Base-by-base conservation (phyloP, 1,139 yeast genomes). In the Yamadazyma buinensis region DNA sequence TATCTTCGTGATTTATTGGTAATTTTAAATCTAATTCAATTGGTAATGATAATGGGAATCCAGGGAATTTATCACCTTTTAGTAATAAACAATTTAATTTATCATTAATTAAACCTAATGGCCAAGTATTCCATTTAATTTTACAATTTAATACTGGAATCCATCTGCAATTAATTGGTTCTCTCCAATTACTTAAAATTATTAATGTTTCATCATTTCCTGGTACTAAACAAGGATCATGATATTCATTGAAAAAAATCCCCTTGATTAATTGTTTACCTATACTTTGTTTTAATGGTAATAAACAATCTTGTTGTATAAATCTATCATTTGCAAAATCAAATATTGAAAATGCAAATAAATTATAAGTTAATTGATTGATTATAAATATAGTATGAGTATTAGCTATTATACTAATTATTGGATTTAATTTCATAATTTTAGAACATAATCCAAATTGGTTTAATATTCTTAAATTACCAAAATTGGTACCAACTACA, bases 151-250 rank as follows among this genome's bases (percentile, higher is more conserved):
- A 63, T n/a, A 90, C 52, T 1, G 97, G 97, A 9, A 86, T 68
- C 97, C 97, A 92, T 46, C 79, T 72, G 3, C 95, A 80, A 54
- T 88, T 94, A 31, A 74, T 61, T 2, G 84, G 65, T 25, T 72
- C 75, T 50, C 96, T 70, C 97, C 97, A 90, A 43, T 80, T 76
- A 18, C 81, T 70, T 28, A 92, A 64, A 0, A 84, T 75, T 25
- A 84, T 58, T 29, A 92, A 64, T 3, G 82, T 73, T 40, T 88
- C 88, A 45, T 83, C 88, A 15, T 45, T 47, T 10, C 81, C 77
- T 10, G 90, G 88, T 36, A 82, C 85, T 14, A 90, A 57, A 44
- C 94, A 85, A 2, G 98, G 98, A 57, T 90, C 96, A 30, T 84
- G 84, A 43, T 84, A 90, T 31, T 77, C 77, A 40, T 86, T 87